phyloP scores from a whole-genome alignment of 139 green algal species.

The Parachlorella kessleri region DNA sequence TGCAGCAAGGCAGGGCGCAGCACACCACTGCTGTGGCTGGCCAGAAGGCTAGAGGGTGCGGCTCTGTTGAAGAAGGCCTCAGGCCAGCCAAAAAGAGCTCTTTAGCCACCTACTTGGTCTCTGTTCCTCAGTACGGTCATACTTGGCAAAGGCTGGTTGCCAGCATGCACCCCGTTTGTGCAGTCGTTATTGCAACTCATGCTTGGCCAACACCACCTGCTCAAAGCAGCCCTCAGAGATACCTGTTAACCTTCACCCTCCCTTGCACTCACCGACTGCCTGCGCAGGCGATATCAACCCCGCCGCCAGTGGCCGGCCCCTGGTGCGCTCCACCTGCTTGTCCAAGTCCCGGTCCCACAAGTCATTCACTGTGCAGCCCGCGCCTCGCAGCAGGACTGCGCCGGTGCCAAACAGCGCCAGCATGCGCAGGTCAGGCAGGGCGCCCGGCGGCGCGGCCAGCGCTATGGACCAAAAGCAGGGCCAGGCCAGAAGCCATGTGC shows the following conservation, averaged over 20 bases:
- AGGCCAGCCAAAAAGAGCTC: too few species aligned
- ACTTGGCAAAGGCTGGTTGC: too few species aligned
- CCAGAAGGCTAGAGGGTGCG: too few species aligned
- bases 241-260: neutral
- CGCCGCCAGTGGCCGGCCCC: constrained; percentile 69
- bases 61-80: too few species aligned
- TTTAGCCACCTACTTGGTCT: too few species aligned
- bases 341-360: constrained; percentile 93
- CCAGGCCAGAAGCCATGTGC: constrained; percentile 91
- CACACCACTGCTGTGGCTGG: too few species aligned
- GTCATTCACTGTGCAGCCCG: constrained; percentile 98
- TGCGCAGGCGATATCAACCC: constrained; percentile 53
- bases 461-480: constrained; percentile 95
- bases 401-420: constrained; percentile 85
- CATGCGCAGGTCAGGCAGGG: constrained; percentile 72
- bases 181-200: too few species aligned
- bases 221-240: neutral
- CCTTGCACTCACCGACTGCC: constrained; percentile 49
- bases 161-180: too few species aligned
- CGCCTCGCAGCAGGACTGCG: constrained; percentile 82
- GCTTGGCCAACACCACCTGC: too few species aligned
- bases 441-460: constrained; percentile 75
- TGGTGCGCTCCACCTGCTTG: constrained; percentile 74
- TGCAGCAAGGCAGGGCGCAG: too few species aligned
- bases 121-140: too few species aligned